phyloP scores from a whole-genome alignment of 2,329 filamentous ascomycete genomes.

The Coleophoma eucalyptorum region DNA sequence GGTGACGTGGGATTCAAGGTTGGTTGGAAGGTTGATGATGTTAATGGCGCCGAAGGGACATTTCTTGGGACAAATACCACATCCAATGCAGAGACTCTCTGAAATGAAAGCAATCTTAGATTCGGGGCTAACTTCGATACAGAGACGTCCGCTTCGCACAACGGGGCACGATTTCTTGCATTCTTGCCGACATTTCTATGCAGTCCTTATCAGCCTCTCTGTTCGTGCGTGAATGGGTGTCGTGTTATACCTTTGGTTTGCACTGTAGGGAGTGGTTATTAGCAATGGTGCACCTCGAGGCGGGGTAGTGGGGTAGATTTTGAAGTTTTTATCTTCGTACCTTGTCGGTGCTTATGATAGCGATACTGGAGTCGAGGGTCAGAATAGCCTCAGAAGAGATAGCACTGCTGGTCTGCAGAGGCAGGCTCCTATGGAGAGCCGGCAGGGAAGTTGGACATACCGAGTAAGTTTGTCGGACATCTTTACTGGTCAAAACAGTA shows the following conservation, averaged over 20 bases:
- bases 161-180: constrained; percentile 99
- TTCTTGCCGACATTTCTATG: constrained; percentile 94
- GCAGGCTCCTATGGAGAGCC: too few species aligned
- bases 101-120: constrained; percentile 98
- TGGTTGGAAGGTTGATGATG: constrained; percentile 99
- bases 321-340: constrained; percentile 44
- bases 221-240: constrained; percentile 4
- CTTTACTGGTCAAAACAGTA: constrained; percentile 9
- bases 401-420: background rate
- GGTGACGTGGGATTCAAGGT: constrained; percentile 96
- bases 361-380: constrained; percentile 64
- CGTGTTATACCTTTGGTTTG: constrained; percentile 71
- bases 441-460: constrained; percentile 46
- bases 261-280: constrained; percentile 53
- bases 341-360: constrained; percentile 99
- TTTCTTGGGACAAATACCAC: constrained; percentile 99
- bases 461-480: constrained; percentile 96
- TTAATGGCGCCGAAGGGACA: constrained; percentile 98
- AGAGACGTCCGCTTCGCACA: constrained; percentile 94
- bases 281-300: constrained; percentile 25
- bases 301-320: constrained; percentile 34
- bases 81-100: constrained; percentile 92
- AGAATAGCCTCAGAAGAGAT: too few species aligned
- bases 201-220: constrained; percentile 26
- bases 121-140: constrained; percentile 85